Evolutionary conservation across 73 alveolate genomes (phyloP), one percentile per base, ranked within the genome.

Genomic region (Symbiodinium pilosum): DNA sequence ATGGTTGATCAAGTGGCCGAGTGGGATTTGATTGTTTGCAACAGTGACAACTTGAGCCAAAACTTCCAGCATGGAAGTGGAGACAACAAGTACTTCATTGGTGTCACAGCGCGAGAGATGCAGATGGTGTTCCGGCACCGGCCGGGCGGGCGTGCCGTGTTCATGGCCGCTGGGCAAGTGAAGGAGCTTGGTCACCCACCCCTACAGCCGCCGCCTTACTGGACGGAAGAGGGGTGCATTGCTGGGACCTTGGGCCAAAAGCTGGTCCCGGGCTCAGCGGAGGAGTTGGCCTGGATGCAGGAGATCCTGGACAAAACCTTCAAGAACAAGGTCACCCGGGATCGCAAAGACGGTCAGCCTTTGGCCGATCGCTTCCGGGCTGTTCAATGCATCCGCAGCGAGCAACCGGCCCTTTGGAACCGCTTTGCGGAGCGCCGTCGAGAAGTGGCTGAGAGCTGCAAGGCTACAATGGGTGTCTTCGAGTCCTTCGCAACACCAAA

Each of bases 21-120:
- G 42, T 92, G 98, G 98, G 98, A 91, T 68, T 36, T 92, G 98
- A 92, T 92, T 42, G 98, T 92, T 86, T 92, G 98, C 98, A 92
- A 92, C 98, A 92, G 98, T 24, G 98, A 92, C 89, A 92, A 92
- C n/a, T 71, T 92, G 54, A 38, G 83, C 75, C 36, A 75, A 28
- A 71, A 88, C 42, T 92, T 92, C 81, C 98, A 59, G 56, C 98
- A 92, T 43, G 98, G 91, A 21, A 28, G 83, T 26, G 98, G 91
- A 4, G 98, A 92, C 91, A 3, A 30, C 81, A 92, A 69, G 89
- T 92, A 92, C 91, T 92, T 28, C 59, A 69, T 43, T 59, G 73
- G 89, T 34, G 89, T 92, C 75, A 32, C 89, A 8, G 98, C 98
- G 34, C 91, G 98, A 14, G 98, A 92, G 81, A 92, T 92, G 98